Percentiles rank a stretch among this genome's conserved stretches.
phyloP scores from a whole-genome alignment of 805 yeast genomes.

The Millerozyma miso region DNA sequence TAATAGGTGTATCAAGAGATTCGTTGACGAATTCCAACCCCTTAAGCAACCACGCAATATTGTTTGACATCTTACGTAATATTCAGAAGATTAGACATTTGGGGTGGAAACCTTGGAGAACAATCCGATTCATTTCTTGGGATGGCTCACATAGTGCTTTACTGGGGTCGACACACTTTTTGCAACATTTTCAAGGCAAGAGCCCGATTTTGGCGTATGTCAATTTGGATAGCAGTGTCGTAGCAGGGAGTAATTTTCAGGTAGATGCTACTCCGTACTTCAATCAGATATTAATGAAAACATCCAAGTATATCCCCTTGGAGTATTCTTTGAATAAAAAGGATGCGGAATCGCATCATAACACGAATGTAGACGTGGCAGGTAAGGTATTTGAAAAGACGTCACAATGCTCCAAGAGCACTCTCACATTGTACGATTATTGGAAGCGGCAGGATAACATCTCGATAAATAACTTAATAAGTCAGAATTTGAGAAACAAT shows the following conservation, averaged over 20 bases:
- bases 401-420: conserved; percentile 13
- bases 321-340: conserved; percentile 17
- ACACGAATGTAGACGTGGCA: conserved; percentile 2
- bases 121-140: conserved; percentile 38
- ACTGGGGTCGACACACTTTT: conserved; percentile 23
- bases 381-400: conserved; percentile 1
- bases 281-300: conserved; percentile 24
- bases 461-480: conserved; percentile 29
- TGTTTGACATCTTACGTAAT: conserved; percentile 36
- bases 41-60: conserved; percentile 34
- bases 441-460: conserved; percentile 33
- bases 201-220: conserved; percentile 31
- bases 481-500: conserved; percentile 17
- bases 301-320: conserved; percentile 29
- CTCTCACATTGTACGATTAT: conserved; percentile 24
- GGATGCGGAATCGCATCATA: conserved; percentile 3
- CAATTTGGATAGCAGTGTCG: conserved; percentile 36
- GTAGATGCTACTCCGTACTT: conserved; percentile 35
- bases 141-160: conserved; percentile 34
- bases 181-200: conserved; percentile 14
- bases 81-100: conserved; percentile 23
- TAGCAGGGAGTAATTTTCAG: conserved; percentile 32
- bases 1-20: conserved; percentile 40
- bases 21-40: conserved; percentile 34
- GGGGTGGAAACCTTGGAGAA: conserved; percentile 43